Conservation (phyloP, 2,329 filamentous ascomycete species). For the Graphilbum sp. region DNA sequence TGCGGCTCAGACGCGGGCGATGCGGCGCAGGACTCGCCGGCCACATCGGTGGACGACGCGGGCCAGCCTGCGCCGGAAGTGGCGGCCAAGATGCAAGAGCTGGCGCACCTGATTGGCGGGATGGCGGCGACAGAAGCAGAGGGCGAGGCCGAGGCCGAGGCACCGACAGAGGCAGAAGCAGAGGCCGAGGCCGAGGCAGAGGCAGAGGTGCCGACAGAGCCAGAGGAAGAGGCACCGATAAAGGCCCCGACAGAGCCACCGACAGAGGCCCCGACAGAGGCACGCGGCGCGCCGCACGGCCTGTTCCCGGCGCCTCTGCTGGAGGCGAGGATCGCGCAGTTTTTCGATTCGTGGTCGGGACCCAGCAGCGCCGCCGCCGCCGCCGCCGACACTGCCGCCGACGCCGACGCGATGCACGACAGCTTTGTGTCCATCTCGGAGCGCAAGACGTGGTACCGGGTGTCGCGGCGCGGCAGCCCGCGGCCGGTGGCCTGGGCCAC, state of each 20-base stretch:
- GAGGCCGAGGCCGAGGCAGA: too few species aligned
- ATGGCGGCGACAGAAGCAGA: not conserved
- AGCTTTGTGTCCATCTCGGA: conserved; percentile 37
- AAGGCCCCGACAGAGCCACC: too few species aligned
- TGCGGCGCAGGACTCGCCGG: conserved; percentile 24
- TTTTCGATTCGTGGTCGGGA: too few species aligned
- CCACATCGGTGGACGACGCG: conserved; percentile 28
- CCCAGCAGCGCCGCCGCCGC: too few species aligned
- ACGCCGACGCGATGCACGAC: conserved; percentile 32
- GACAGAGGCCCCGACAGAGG: too few species aligned
- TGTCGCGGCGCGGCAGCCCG: conserved; percentile 43
- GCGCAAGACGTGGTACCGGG: conserved; percentile 48
- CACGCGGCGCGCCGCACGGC: too few species aligned
- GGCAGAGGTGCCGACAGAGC: too few species aligned
- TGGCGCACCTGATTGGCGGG: not conserved
- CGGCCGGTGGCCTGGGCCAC: conserved; percentile 38
- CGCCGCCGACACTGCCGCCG: conserved; percentile 15
- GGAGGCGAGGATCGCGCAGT: too few species aligned
- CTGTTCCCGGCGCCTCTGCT: too few species aligned
- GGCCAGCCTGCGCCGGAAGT: conserved; percentile 20
- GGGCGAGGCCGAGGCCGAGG: too few species aligned
- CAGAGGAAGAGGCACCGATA: too few species aligned
- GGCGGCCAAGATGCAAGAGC: conserved; percentile 2
- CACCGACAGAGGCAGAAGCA: too few species aligned
- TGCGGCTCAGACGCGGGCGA: conserved; percentile 10